Evolutionary conservation across 202 grass and related monocot species (phyloP), one percentile per base, ranked within the genome.

Genomic region (Zizania palustris): DNA sequence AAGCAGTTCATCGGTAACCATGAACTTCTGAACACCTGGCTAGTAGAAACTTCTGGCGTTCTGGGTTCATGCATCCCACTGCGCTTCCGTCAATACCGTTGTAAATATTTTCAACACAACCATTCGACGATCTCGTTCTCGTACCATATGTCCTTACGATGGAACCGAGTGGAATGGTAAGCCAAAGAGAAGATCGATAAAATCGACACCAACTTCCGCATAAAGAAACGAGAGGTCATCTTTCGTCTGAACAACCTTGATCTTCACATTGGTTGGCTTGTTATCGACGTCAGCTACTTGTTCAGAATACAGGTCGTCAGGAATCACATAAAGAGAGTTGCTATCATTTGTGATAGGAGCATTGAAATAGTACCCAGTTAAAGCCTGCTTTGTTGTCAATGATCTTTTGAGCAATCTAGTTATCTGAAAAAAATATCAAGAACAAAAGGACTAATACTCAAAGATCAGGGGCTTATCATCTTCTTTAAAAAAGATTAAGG

Each of bases 371-470:
- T 48, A 51, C 4, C 19, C 59, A 2, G 80, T 49, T 10, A 79
- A 68, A 51, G 74, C 36, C 1, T 75, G 60, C 16, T 66, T 72
- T 28, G 84, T 77, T 22, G 34, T 49, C 37, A 87, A 12, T 22
- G 79, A 78, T 18, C 67, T 82, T 67, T 87, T 84, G 10, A 84
- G 73, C 37, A 77, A 41, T 3, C 7, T 4, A 45, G 45, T 71
- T 11, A 77, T 84, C 73, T 77, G 65, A 44, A 11, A 11, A 77
- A 40, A 84, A 22, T n/a, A n/a, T n/a, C n/a, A n/a, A n/a, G n/a
- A n/a, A n/a, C n/a, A n/a, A n/a, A n/a, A n/a, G n/a, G n/a, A n/a
- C n/a, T n/a, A n/a, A n/a, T n/a, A n/a, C n/a, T n/a, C n/a, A n/a
- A n/a, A n/a, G n/a, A n/a, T n/a, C n/a, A n/a, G n/a, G n/a, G n/a